phyloP scores from a whole-genome alignment of 2,329 filamentous ascomycete species.

The Xylaria sp. region DNA sequence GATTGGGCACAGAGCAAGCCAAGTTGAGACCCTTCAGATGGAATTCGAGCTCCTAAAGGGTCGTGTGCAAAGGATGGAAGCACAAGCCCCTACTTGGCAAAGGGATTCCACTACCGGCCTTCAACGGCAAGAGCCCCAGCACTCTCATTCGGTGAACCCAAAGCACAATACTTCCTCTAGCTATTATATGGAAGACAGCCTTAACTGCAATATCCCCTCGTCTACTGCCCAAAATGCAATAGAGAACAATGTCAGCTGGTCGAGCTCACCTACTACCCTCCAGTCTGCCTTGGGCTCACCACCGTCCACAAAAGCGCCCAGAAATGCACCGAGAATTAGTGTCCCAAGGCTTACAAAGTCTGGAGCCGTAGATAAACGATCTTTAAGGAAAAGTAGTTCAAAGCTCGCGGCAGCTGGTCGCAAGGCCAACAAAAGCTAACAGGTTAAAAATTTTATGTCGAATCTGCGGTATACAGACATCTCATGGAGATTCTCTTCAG shows the following conservation, averaged over 20 bases:
- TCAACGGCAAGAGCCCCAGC: conserved; percentile 6
- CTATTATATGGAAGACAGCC: not conserved
- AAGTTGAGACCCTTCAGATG: conserved; percentile 55
- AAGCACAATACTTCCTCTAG: conserved; percentile 25
- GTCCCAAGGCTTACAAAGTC: conserved; percentile 25
- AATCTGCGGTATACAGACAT: not conserved
- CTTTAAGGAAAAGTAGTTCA: conserved; percentile 10
- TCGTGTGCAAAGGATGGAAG: conserved; percentile 51
- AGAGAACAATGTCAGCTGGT: not conserved
- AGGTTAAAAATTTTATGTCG: not conserved
- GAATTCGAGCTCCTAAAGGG: conserved; percentile 55
- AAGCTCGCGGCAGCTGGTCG: not conserved
- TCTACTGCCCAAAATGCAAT: not conserved
- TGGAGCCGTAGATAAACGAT: conserved; percentile 26
- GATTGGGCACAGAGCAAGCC: conserved; percentile 52
- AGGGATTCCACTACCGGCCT: conserved; percentile 13
- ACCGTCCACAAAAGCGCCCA: conserved; percentile 2
- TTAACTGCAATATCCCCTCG: not conserved
- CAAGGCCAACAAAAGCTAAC: conserved; percentile 3
- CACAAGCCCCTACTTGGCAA: conserved; percentile 25
- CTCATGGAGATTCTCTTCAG: not conserved
- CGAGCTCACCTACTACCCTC: conserved; percentile 2
- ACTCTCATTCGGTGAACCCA: conserved; percentile 4
- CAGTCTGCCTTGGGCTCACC: conserved; percentile 6
- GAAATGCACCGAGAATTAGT: not conserved